Evolutionary conservation across 2,329 filamentous ascomycete species (phyloP).

Genomic region (Arthrobotrys entomopaga): DNA sequence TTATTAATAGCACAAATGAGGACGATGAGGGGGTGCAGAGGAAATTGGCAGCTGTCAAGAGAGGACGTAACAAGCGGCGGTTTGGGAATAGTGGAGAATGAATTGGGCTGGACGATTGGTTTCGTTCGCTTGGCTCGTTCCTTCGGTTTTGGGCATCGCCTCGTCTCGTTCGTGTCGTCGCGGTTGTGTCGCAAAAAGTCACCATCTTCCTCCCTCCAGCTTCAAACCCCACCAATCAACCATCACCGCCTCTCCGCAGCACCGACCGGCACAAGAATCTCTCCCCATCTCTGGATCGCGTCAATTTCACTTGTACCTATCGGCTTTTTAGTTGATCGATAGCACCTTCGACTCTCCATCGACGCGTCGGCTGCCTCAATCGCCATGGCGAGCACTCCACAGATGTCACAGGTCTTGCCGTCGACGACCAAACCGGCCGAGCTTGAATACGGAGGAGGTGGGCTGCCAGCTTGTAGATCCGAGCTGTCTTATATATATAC

Average conservation of each 20-base stretch:
- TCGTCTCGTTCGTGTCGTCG: slow-evolving; percentile 13
- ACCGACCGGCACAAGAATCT: neutral
- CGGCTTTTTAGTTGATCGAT: neutral
- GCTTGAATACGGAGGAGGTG: slow-evolving; percentile 54
- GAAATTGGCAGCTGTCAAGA: slow-evolving; percentile 41
- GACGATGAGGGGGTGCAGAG: slow-evolving; percentile 30
- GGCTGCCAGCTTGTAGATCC: neutral
- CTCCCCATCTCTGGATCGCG: neutral
- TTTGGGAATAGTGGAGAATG: too few species aligned
- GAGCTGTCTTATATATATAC: neutral
- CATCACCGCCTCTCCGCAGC: slow-evolving; percentile 6
- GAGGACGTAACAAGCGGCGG: neutral
- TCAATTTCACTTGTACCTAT: slow-evolving; percentile 10
- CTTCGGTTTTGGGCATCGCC: slow-evolving; percentile 12
- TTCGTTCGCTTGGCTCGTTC: slow-evolving; percentile 34
- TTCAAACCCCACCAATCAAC: slow-evolving; percentile 15
- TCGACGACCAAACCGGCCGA: slow-evolving; percentile 53
- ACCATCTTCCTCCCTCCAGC: slow-evolving; percentile 6
- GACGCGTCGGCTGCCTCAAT: slow-evolving; percentile 38
- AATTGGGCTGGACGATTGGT: slow-evolving; percentile 49
- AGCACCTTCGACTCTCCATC: neutral
- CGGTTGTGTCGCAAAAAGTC: slow-evolving; percentile 50
- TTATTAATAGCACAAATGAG: slow-evolving; percentile 43
- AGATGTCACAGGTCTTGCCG: slow-evolving; percentile 41
- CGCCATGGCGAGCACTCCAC: slow-evolving; percentile 54